Base-by-base conservation (phyloP, 352 stramenopile species). In the Phytophthora fragariaefolia region DNA sequence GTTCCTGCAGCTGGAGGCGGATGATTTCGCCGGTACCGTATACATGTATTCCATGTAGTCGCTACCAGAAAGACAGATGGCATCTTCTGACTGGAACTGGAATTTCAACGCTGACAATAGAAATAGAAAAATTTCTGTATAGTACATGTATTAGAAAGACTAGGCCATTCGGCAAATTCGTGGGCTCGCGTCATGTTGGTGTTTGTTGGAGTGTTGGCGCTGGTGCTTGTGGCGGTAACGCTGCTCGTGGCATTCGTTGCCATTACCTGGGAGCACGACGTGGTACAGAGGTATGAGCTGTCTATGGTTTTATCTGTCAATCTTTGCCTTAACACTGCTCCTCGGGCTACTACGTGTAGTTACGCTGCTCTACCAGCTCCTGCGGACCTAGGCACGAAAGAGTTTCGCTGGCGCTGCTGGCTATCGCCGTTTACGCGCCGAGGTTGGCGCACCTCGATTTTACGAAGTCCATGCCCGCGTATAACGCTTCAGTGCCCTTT, bases 401-500 rank as follows among this genome's bases (percentile, higher is more conserved):
- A 95, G 73, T 95, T 95, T 55, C 72, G 66, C 38, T 92, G 85
- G 81, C 85, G 87, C 32, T 91, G 82, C 52, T 89, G 74, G 63
- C 55, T 93, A 12, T 95, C 87, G 26, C 24, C 69, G 8, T 63
- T 87, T 54, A 88, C 82, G 32, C 83, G 85, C 51, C 53, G 59
- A 4, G 85, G 83, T 3, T 93, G 87, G 87, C 73, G 63, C 32
- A 72, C 58, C 13, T 63, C 65, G 6, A 81, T 90, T 27, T 40
- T 91, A 49, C 81, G 77, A 27, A 83, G 73, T 17, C 66, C 85
- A 7, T 93, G 85, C 36, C 87, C 87, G 20, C 85, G 83, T 40
- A 85, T 95, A 63, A 93, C 80, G 58, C 66, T 95, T 43, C 82
- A 91, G 61, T 85, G 79, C 40, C 85, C 73, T 3, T 95, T 95